Conservation (phyloP, 208 protist genomes). For the Trichomonas gallinae region DNA sequence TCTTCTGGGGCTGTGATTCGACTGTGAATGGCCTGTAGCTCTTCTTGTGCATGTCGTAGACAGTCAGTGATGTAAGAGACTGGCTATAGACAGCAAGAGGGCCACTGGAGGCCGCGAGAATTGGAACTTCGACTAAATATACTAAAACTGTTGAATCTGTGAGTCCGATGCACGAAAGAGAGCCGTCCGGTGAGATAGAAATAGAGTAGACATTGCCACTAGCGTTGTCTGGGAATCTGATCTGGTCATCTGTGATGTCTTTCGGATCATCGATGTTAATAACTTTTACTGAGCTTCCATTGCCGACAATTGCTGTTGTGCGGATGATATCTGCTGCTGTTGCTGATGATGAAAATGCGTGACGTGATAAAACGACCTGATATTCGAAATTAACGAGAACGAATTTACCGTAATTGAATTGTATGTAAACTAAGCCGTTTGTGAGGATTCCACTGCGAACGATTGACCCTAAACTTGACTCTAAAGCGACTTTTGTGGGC, state of each 20-base stretch:
- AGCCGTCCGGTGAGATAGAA: background rate
- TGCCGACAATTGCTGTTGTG: background rate
- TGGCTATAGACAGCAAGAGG: background rate
- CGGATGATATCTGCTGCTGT: background rate
- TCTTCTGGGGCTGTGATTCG: background rate
- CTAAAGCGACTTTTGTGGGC: background rate
- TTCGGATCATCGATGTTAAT: background rate
- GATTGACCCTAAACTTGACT: background rate
- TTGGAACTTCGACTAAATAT: slow-evolving; percentile 6
- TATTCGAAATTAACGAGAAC: background rate
- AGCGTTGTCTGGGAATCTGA: background rate
- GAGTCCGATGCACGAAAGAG: background rate
- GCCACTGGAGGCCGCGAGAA: background rate
- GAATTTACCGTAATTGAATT: background rate
- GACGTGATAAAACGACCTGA: background rate
- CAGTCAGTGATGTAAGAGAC: background rate
- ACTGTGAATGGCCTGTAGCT: background rate
- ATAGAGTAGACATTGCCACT: background rate
- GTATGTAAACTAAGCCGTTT: background rate
- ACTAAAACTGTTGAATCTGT: background rate
- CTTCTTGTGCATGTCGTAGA: background rate
- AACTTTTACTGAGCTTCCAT: background rate
- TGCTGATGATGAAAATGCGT: background rate
- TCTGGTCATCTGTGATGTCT: slow-evolving; percentile 13
- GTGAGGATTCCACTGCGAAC: background rate